Percentiles rank a stretch among this genome's conserved stretches.
Conservation (phyloP, 805 yeast species). For the Wickerhamomyces tratensis region DNA sequence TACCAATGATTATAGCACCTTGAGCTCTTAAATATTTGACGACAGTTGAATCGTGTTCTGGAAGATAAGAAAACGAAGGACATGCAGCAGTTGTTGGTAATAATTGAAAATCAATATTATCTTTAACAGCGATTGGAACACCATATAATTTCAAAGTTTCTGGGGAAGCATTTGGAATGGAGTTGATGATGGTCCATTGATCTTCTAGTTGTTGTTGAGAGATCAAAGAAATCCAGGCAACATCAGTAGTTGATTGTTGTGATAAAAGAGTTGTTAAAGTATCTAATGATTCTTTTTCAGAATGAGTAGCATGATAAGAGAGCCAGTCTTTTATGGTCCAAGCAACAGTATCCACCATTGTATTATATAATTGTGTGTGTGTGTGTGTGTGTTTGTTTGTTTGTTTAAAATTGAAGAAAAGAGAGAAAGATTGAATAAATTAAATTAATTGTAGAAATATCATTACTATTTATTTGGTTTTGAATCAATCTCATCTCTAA, state of each 20-base stretch:
- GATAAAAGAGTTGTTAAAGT: background rate
- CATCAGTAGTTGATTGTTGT: conserved; percentile 34
- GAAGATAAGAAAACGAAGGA: conserved; percentile 67
- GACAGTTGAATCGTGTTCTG: conserved; percentile 65
- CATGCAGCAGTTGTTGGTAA: conserved; percentile 92
- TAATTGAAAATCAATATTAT: conserved; percentile 82
- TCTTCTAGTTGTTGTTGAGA: conserved; percentile 49
- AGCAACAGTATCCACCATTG: background rate
- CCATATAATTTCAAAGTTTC: conserved; percentile 66
- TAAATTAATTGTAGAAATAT: too few species aligned
- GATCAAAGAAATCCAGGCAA: conserved; percentile 89
- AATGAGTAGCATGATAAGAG: background rate
- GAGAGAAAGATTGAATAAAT: too few species aligned
- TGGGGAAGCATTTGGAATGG: conserved; percentile 37
- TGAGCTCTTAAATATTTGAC: conserved; percentile 68
- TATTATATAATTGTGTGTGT: too few species aligned
- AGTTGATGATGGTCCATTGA: conserved; percentile 73
- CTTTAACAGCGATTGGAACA: conserved; percentile 92
- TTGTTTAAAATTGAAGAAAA: too few species aligned
- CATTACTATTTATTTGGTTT: too few species aligned
- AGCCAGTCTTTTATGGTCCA: background rate
- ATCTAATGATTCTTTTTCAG: conserved; percentile 20
- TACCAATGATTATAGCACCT: conserved; percentile 91
- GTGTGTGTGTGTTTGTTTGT: too few species aligned
- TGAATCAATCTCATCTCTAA: too few species aligned